A percentile compares a stretch with the other conserved stretches of the same genome.
phyloP scores from a whole-genome alignment of 495 filamentous ascomycete genomes.

The Bacidia gigantensis region DNA sequence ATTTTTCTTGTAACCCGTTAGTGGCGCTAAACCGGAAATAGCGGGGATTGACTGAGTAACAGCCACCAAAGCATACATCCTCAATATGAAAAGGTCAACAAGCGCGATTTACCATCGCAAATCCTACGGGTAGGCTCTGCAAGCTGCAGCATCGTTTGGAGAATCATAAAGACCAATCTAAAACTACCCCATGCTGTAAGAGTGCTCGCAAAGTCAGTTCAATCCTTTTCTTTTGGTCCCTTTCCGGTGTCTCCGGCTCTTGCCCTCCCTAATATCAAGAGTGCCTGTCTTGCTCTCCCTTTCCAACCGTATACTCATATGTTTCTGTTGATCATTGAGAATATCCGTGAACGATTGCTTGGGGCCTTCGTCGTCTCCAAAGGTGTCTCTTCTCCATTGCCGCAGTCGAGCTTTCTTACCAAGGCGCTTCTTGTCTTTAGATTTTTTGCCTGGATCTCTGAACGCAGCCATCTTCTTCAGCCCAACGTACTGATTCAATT shows the following conservation, averaged over 20 bases:
- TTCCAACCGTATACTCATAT: not conserved
- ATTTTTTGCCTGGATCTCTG: constrained; percentile 76
- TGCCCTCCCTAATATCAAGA: constrained; percentile 34
- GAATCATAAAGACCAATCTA: too few species aligned
- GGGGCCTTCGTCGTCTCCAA: constrained; percentile 60
- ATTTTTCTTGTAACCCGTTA: constrained; percentile 5
- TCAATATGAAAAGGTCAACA: not conserved
- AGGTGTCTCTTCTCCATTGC: constrained; percentile 86
- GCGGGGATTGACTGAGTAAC: not conserved
- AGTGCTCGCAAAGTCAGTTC: too few species aligned
- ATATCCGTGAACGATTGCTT: constrained; percentile 19
- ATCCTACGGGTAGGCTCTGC: too few species aligned
- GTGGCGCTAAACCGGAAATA: not conserved
- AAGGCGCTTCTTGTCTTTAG: constrained; percentile 68
- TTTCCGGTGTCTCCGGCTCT: not conserved
- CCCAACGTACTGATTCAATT: constrained; percentile 81
- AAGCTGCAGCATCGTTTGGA: too few species aligned
- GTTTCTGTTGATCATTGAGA: constrained; percentile 4
- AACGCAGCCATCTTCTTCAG: constrained; percentile 90
- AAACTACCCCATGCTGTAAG: too few species aligned
- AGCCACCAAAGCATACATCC: not conserved
- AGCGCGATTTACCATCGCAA: too few species aligned
- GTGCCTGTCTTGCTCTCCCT: constrained; percentile 11
- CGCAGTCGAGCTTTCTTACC: constrained; percentile 82
- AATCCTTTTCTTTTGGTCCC: constrained; percentile 38